Evolutionary conservation across 352 stramenopile genomes (phyloP).

Genomic region (Globisporangium heterothallicum): DNA sequence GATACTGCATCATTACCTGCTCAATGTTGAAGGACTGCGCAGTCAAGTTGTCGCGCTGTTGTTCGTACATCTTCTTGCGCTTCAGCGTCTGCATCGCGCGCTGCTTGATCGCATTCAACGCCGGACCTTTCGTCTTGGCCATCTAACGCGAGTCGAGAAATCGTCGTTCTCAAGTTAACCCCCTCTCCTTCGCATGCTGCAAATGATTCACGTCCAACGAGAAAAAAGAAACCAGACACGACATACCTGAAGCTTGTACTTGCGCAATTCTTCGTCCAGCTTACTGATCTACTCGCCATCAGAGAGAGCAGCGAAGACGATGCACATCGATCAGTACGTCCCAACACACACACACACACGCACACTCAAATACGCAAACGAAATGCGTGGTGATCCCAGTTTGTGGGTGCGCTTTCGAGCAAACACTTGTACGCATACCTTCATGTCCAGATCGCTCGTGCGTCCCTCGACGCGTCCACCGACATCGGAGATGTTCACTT

Average conservation of each 20-base stretch:
- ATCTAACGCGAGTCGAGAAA: conserved; percentile 32
- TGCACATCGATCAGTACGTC: neutral
- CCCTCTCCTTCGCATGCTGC: neutral
- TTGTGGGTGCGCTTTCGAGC: too few relatives aligned
- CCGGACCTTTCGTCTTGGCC: conserved; percentile 62
- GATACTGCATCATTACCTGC: conserved; percentile 24
- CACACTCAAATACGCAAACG: too few relatives aligned
- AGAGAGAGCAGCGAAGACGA: neutral
- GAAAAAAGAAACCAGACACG: too few relatives aligned
- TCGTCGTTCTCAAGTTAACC: neutral
- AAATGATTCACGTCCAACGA: too few relatives aligned
- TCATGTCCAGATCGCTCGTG: conserved; percentile 72
- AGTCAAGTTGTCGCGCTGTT: conserved; percentile 70
- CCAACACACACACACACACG: neutral
- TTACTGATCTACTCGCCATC: conserved; percentile 52
- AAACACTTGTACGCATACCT: conserved; percentile 40
- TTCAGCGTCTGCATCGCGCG: conserved; percentile 84
- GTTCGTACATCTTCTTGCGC: conserved; percentile 87
- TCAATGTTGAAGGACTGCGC: conserved; percentile 87
- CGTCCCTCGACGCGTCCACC: conserved; percentile 66
- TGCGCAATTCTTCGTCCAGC: conserved; percentile 76
- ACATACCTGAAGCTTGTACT: conserved; percentile 65
- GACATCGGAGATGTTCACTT: conserved; percentile 80
- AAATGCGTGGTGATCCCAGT: too few relatives aligned
- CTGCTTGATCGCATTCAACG: conserved; percentile 75